Evolutionary conservation across 1,284 basidiomycete species (phyloP).

Genomic region (Ceratobasidium sp.): DNA sequence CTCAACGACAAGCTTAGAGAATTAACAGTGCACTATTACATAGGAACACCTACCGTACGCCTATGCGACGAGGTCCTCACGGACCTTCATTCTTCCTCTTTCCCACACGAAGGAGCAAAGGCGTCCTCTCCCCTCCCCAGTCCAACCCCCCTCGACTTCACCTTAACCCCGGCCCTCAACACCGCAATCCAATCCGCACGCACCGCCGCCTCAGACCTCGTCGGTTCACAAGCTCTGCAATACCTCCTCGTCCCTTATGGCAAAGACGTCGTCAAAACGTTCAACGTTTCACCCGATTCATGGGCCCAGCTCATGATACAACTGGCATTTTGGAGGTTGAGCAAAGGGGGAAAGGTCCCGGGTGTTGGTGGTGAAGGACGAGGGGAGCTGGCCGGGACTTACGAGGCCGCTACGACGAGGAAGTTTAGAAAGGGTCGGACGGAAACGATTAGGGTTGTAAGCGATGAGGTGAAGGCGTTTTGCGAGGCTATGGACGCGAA

Average conservation of each 20-base stretch:
- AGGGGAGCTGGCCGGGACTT: constrained; percentile 71
- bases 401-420: constrained; percentile 90
- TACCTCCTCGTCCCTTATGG: constrained; percentile 84
- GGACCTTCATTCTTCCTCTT: constrained; percentile 67
- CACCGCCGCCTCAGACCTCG: constrained; percentile 71
- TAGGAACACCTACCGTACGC: constrained; percentile 72
- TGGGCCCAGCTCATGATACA: constrained; percentile 94
- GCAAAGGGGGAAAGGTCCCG: constrained; percentile 51
- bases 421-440: constrained; percentile 89
- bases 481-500: constrained; percentile 78
- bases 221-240: constrained; percentile 75
- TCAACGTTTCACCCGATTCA: constrained; percentile 89
- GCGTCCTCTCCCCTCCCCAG: constrained; percentile 53
- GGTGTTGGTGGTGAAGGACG: constrained; percentile 59
- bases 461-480: constrained; percentile 79
- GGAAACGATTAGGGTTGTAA: constrained; percentile 87
- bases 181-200: constrained; percentile 72
- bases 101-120: constrained; percentile 66
- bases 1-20: too few relatives aligned
- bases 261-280: constrained; percentile 88
- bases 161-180: constrained; percentile 65
- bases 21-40: not conserved
- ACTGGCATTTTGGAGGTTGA: constrained; percentile 82
- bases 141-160: constrained; percentile 72
- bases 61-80: constrained; percentile 81